Percentiles rank a stretch among this genome's conserved stretches.
Evolutionary conservation across 805 yeast genomes (phyloP).

Genomic region (Myxozyma melibiosi): DNA sequence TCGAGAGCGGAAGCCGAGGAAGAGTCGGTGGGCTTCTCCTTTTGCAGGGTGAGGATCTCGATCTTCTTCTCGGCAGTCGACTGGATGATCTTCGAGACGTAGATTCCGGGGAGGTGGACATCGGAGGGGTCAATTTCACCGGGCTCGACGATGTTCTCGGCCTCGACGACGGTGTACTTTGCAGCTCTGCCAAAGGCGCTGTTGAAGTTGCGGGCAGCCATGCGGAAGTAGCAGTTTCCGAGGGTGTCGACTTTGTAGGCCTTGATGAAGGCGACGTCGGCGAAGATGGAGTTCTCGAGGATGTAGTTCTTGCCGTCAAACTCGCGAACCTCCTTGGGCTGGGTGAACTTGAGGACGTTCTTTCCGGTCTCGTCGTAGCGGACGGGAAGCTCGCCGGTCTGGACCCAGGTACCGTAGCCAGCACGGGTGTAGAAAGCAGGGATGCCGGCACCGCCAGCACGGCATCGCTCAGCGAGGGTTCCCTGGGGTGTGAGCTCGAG

Average conservation of each 20-base stretch:
- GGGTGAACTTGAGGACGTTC: constrained; percentile 42
- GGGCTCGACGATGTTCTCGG: constrained; percentile 52
- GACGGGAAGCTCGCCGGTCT: constrained; percentile 52
- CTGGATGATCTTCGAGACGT: constrained; percentile 48
- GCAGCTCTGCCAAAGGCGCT: constrained; percentile 51
- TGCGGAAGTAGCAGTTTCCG: constrained; percentile 54
- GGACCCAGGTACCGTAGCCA: constrained; percentile 56
- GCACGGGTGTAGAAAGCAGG: constrained; percentile 56
- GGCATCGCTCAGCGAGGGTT: constrained; percentile 52
- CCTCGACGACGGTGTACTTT: constrained; percentile 52
- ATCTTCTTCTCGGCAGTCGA: constrained; percentile 50
- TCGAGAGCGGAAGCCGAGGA: constrained; percentile 9
- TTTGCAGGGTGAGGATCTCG: constrained; percentile 41
- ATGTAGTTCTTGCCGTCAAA: constrained; percentile 50
- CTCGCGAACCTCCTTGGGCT: constrained; percentile 49
- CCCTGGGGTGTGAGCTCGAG: constrained; percentile 57
- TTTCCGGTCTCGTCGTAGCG: constrained; percentile 45
- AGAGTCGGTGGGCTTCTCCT: background rate
- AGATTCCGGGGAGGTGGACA: constrained; percentile 52
- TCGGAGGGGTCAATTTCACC: constrained; percentile 51
- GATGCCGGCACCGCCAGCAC: constrained; percentile 54
- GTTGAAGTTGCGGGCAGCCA: constrained; percentile 53
- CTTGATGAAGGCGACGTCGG: constrained; percentile 54
- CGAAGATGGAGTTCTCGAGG: constrained; percentile 47
- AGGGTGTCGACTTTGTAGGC: constrained; percentile 52